Evolutionary conservation across 202 grass and related monocot genomes (phyloP), one percentile per base, ranked within the genome.

Genomic region (Setaria viridis): DNA sequence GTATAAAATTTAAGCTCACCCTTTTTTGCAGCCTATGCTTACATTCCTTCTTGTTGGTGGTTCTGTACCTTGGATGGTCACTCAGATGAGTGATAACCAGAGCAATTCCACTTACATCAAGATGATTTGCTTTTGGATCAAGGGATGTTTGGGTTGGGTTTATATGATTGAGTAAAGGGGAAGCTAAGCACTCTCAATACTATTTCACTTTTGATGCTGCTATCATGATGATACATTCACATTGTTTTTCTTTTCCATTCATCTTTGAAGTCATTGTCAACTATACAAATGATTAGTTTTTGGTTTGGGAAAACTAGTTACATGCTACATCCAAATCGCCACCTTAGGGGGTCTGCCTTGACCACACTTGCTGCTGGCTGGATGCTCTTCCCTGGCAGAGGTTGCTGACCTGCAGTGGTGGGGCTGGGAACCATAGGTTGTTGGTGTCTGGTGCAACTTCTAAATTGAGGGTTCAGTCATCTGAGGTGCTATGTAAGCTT

Each of bases 1-100:
- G 9, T 79, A 62, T 79, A 33, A 41, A 75, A 17, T 46, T 34
- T 25, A 34, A 63, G 0, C 49, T 11, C 14, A 67, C 11, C 25
- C 72, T 68, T 19, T 74, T 25, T 67, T 39, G 59, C 15, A 67
- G 39, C 34, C 2, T 66, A n/a, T 81, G 21, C 37, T 33, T 37
- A 59, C 54, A 55, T 37, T 50, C 3, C 19, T 20, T 29, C 5
- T 11, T 37, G 25, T 70, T 45, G 9, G 80, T 46, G 80, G 54
- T 64, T 78, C 45, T 87, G 71, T 3, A 34, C 64, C 72, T 82
- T 11, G 75, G 81, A 84, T 6, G 81, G 75, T 88, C 75, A 67
- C 19, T 80, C 25, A 13, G 12, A 34, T n/a, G 13, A 41, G 29
- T 88, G 72, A 79, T 72, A 88, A 88, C 74, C 66, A 79, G 74